Percentiles rank a stretch among this genome's conserved stretches.
Conservation (phyloP, 345 rosid species). For the Ceriops decandra region DNA sequence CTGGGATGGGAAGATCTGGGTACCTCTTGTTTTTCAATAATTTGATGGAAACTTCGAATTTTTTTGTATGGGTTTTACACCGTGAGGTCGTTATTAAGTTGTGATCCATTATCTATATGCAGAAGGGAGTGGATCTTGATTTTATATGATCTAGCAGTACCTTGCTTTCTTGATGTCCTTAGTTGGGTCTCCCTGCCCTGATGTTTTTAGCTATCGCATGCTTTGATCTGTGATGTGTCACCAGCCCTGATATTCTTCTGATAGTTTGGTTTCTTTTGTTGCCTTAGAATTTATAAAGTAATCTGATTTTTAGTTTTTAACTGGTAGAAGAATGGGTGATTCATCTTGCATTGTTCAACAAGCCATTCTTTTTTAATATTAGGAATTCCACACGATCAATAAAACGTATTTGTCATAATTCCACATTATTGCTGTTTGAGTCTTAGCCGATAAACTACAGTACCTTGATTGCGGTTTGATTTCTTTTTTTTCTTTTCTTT, state of each 20-base stretch:
- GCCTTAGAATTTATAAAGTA: background rate
- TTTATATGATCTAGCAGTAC: conserved; percentile 8
- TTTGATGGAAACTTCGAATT: conserved; percentile 11
- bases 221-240: conserved; percentile 11
- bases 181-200: conserved; percentile 14
- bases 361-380: background rate
- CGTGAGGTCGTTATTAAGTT: background rate
- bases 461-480: too few relatives aligned
- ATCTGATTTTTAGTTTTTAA: background rate
- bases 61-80: background rate
- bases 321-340: background rate
- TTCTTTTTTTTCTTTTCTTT: too few relatives aligned
- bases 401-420: background rate
- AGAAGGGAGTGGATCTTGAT: background rate
- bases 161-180: background rate
- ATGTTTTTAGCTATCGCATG: background rate
- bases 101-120: background rate
- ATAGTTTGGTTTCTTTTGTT: conserved; percentile 6
- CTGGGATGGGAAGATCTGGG: background rate
- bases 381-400: background rate
- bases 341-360: background rate
- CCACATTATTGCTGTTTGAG: background rate
- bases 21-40: background rate
- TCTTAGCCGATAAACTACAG: too few relatives aligned
- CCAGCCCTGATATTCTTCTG: background rate